Evolutionary conservation across 192 early-diverging fungal genomes (phyloP).

Genomic region (Backusella parvicylindrica): DNA sequence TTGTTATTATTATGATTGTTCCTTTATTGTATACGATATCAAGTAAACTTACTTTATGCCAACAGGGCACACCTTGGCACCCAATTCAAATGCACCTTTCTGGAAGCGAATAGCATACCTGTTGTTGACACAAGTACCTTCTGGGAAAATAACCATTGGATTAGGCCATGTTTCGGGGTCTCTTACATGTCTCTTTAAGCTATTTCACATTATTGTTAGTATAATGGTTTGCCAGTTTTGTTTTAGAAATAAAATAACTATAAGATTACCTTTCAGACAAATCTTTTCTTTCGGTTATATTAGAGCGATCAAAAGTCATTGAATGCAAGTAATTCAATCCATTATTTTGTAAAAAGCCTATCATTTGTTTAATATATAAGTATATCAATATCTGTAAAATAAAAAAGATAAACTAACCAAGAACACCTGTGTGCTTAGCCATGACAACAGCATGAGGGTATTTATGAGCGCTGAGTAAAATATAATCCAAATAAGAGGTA

Average conservation of each 20-base stretch:
- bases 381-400: not conserved
- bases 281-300: constrained; percentile 10
- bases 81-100: constrained; percentile 28
- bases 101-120: constrained; percentile 25
- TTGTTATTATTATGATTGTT: not conserved
- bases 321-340: constrained; percentile 28
- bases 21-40: not conserved
- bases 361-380: not conserved
- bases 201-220: not conserved
- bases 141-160: constrained; percentile 31
- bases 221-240: no score
- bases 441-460: constrained; percentile 26
- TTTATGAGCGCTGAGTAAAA: constrained; percentile 24
- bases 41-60: constrained; percentile 15
- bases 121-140: constrained; percentile 32
- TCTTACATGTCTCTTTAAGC: constrained; percentile 19
- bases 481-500: constrained; percentile 27
- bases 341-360: constrained; percentile 25
- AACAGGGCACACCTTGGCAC: constrained; percentile 26
- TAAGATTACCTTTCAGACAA: constrained; percentile 9
- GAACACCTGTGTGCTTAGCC: constrained; percentile 16
- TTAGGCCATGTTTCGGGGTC: constrained; percentile 19
- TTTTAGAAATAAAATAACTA: no score
- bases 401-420: constrained; percentile 9
- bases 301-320: constrained; percentile 19